A percentile compares a stretch with the other conserved stretches of the same genome.
Evolutionary conservation across 257 asterid genomes (phyloP).

Genomic region (Primulina eburnea): DNA sequence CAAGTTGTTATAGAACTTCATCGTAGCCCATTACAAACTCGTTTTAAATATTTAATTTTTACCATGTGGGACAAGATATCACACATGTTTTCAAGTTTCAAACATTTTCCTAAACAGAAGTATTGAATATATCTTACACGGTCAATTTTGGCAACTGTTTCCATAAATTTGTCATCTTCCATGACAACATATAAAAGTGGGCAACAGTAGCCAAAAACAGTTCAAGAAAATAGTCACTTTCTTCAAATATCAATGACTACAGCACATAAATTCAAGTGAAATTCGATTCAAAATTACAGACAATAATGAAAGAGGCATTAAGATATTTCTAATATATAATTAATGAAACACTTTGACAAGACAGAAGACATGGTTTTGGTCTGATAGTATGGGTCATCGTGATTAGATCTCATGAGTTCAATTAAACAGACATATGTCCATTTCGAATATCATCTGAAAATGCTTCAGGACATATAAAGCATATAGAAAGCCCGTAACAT

Average conservation of each 20-base stretch:
- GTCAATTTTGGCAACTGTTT: too few relatives aligned
- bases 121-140: too few relatives aligned
- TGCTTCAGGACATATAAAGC: not conserved
- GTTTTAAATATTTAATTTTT: too few relatives aligned
- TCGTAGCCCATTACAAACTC: too few relatives aligned
- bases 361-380: not conserved
- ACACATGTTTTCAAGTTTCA: too few relatives aligned
- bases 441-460: conserved; percentile 2
- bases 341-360: not conserved
- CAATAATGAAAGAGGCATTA: not conserved
- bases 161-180: too few relatives aligned
- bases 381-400: not conserved
- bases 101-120: too few relatives aligned
- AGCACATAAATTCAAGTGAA: not conserved
- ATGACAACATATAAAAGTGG: too few relatives aligned
- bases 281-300: not conserved
- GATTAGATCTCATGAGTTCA: conserved; percentile 5
- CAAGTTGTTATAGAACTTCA: too few relatives aligned
- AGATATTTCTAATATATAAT: not conserved
- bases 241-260: not conserved
- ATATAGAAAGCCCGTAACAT: conserved; percentile 20
- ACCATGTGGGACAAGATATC: too few relatives aligned
- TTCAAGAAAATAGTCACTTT: not conserved
- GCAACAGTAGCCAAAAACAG: too few relatives aligned
- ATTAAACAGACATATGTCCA: conserved; percentile 6